Conservation (phyloP, 495 filamentous ascomycete species). For the Barbatosphaeria neglecta region DNA sequence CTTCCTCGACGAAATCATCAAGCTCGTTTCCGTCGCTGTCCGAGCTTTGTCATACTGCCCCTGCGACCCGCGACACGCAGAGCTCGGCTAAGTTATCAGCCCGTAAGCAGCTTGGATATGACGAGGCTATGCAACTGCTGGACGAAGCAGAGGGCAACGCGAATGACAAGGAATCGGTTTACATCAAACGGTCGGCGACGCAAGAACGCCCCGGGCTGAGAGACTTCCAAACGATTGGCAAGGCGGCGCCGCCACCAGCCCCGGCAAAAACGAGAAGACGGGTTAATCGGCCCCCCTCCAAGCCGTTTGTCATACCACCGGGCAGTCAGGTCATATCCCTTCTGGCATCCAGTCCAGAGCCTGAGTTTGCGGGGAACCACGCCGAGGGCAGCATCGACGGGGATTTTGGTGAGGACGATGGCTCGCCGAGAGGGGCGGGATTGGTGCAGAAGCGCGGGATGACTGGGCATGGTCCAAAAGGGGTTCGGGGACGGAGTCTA, state of each 20-base stretch:
- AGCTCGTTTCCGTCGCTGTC: constrained; percentile 24
- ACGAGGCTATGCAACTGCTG: constrained; percentile 21
- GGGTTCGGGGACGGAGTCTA: too few relatives aligned
- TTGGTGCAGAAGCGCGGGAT: constrained; percentile 24
- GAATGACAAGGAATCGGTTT: background rate
- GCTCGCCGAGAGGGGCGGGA: constrained; percentile 21
- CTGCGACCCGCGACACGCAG: constrained; percentile 13
- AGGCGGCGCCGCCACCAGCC: background rate
- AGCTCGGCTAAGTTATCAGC: constrained; percentile 7
- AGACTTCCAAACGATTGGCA: background rate
- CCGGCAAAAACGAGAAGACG: background rate
- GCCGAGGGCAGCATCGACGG: constrained; percentile 31
- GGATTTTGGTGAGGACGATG: constrained; percentile 16
- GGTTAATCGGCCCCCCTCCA: background rate
- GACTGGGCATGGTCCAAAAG: constrained; percentile 4
- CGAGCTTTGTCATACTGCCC: constrained; percentile 21
- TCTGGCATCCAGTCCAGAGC: constrained; percentile 24
- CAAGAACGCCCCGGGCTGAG: background rate
- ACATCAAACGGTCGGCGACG: background rate
- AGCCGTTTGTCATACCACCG: constrained; percentile 20
- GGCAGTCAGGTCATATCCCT: constrained; percentile 29
- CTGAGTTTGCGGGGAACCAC: constrained; percentile 24
- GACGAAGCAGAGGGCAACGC: constrained; percentile 14
- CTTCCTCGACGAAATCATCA: constrained; percentile 1
- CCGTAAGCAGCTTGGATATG: constrained; percentile 17